Base-by-base conservation (phyloP, 2,329 filamentous ascomycete species). In the Aspergillus uvarum region DNA sequence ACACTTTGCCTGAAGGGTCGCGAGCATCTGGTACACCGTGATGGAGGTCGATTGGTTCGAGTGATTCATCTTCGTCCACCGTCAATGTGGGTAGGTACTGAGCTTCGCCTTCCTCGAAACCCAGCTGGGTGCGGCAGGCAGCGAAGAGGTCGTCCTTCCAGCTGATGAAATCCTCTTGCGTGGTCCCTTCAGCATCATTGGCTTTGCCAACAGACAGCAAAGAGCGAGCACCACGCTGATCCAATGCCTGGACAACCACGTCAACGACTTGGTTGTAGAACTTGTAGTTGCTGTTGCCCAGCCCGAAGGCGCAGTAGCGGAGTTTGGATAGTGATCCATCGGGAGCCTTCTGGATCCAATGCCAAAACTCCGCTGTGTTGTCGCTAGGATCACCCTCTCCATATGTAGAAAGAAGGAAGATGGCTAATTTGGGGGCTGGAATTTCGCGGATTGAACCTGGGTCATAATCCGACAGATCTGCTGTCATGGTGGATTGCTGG, bases 141-240 rank as follows among this genome's bases (percentile, higher is more conserved):
- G 83, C 81, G 90, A 93, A 97, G 89, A 97, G 95, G 60, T 90
- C 89, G 67, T 97, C 93, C 79, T 96, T 97, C 93, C 93, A 97
- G 59, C 92, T 89, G 70, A 97, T 80, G 75, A 96, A 97, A 71
- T 97, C 93, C 79, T 97, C 93, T 78, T 96, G 93, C 87, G 96
- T 97, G 47, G 92, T 95, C 55, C 92, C 92, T 64, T 92, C 91
- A 60, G 93, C 93, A 74, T 97, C 93, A 69, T 97, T 92, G 65
- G 92, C 94, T 79, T 96, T 92, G 64, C 92, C 93, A 59, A 92
- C 90, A 51, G 87, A 83, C 55, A 92, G 90, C 61, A 96, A 88
- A 61, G 89, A 83, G 68, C 85, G 83, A 6, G 90, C 93, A 50
- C 93, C 92, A 5, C 92, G 83, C 70, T 87, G 90, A 70, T 87